These are phyloP conservation scores for Hypholoma sublateritium DNA, from an alignment of 768 basidiomycete species.

Conservation along the genomic window DNA sequence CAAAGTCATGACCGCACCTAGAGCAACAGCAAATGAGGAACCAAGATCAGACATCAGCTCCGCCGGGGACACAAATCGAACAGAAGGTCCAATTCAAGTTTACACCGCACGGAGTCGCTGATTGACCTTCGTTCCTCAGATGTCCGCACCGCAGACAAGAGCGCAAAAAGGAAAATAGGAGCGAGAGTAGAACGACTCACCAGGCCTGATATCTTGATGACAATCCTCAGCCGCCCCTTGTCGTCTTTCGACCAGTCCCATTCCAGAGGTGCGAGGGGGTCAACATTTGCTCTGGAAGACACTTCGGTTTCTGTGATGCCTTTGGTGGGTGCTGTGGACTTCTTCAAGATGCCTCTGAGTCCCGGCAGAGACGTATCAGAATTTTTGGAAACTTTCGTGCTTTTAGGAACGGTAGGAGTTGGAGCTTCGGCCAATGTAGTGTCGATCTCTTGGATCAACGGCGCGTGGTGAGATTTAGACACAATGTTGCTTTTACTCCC, in stretches of 20 bases:
- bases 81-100: not conserved
- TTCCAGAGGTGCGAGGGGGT: conserved; percentile 26
- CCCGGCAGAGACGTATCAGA: conserved; percentile 15
- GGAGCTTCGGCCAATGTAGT: not conserved
- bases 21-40: not conserved
- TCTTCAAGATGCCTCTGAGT: conserved; percentile 42
- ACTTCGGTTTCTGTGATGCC: not conserved
- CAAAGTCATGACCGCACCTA: too few relatives aligned
- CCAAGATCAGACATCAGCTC: not conserved
- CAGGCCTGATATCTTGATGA: conserved; percentile 52
- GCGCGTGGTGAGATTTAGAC: conserved; percentile 1
- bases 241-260: conserved; percentile 57
- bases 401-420: not conserved
- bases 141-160: not conserved
- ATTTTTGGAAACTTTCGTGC: not conserved
- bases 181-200: conserved; percentile 40
- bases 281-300: not conserved
- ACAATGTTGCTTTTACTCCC: not conserved
- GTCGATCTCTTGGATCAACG: conserved; percentile 47
- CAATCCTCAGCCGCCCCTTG: conserved; percentile 43
- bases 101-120: not conserved
- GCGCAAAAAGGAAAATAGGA: not conserved
- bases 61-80: not conserved
- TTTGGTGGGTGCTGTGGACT: conserved; percentile 7
- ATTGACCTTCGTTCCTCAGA: not conserved